Base-by-base conservation (phyloP, 345 rosid species). In the Erucastrum elatum region DNA sequence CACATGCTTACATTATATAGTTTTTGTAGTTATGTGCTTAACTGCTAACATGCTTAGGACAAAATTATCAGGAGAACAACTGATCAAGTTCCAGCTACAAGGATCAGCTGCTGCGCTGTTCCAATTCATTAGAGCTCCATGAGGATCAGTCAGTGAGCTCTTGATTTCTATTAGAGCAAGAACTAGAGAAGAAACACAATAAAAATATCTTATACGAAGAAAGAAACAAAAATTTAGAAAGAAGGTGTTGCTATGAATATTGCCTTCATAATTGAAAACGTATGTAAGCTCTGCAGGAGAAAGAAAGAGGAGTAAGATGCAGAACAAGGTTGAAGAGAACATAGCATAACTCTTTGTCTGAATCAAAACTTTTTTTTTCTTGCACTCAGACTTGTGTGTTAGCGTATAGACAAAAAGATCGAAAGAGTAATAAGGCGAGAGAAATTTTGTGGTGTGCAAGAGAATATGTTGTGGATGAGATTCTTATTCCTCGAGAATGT, bases 221-320 rank as follows among this genome's bases (percentile, higher is more conserved):
- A 63, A 26, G 37, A 8, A 31, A 27, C 17, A 49, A 49, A n/a
- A 7, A 65, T 6, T 3, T 13, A 29, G 9, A 70, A 17, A 31
- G 26, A 35, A 75, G 8, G 17, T 16, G 39, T 37, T 59, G 33
- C 5, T 2, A 41, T 26, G 63, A 31, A 64, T 41, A 4, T 79
- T 89, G 90, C 98, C 98, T 91, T 94, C 98, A 81, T n/a, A 86
- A 85, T 94, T 91, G 65, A 90, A 91, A 71, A 96, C 98, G 11
- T 90, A 80, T 62, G 97, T 88, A 15, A 91, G 90, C 82, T 88
- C 77, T 46, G 92, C 98, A 78, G 59, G 68, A 21, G 87, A 71
- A 82, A 85, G 82, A 81, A 85, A 69, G 62, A 70, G 31, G 11
- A 75, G 34, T 41, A 33, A 7, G 5, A 74, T 15, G 33, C 84